Base-by-base conservation (phyloP, 179 eudicot species). In the Beta lomatogona region DNA sequence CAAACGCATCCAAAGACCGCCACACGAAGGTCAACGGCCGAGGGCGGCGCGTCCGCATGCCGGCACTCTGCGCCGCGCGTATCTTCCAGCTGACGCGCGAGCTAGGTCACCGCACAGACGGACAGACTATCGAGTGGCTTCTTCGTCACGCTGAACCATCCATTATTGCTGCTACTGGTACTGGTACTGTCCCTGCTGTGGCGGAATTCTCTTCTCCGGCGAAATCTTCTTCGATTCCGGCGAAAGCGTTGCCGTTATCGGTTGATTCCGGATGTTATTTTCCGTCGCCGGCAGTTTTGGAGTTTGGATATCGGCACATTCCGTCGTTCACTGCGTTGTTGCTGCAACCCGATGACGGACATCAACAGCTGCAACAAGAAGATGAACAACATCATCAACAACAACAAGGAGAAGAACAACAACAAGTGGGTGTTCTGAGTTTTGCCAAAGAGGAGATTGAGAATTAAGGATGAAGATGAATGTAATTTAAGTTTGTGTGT, bases 21-120 rank as follows among this genome's bases (percentile, higher is more conserved):
- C 88, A 85, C 79, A 85, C 85, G 4, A 85, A 85, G 31, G 85
- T 85, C 13, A 85, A 85, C 81, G 88, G 88, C n/a, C 83, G 88
- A 21, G 88, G 88, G 5, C 79, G 88, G 11, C 80, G 88, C 15
- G 85, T 85, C 31, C 85, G 88, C 18, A 85, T 82, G 78, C 88
- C 88, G 1, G 79, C 88, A 3, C 73, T 85, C 5, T 83, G 85
- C 72, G 88, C 88, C 18, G 88, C 88, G 36, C 79, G 88, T 6
- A 78, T 85, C 52, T 85, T 85, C 61, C 88, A 85, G 66, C 81
- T 82, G 0, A 85, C 87, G 3, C 78, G 85, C 9, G 85, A 85
- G 57, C 66, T 85, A n/a, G 85, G 85, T 21, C 87, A 85, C 76
- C 85, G 87, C 0, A 85, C 87, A 8, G 85, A 82, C 64, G 87